These are phyloP conservation scores for Euphorbia tirucalli DNA, from an alignment of 345 rosid species.

Conservation along the genomic window DNA sequence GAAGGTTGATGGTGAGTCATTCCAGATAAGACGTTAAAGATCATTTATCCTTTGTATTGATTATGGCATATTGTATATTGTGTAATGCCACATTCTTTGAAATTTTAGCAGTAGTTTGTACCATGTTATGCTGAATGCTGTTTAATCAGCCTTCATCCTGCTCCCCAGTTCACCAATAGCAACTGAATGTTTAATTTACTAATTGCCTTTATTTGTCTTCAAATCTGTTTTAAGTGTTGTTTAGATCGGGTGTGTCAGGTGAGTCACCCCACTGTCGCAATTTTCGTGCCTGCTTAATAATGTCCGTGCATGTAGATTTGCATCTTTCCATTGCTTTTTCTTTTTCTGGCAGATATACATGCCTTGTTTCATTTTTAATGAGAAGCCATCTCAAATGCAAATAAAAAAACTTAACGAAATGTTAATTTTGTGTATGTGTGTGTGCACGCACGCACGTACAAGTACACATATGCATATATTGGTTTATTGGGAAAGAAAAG, in stretches of 20 bases:
- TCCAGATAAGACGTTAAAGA: conserved; percentile 4
- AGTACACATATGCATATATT: too few relatives aligned
- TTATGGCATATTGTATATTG: not conserved
- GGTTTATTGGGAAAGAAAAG: not conserved
- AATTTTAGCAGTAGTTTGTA: not conserved
- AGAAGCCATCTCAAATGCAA: not conserved
- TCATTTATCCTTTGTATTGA: not conserved
- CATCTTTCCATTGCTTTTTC: too few relatives aligned
- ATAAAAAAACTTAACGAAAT: not conserved
- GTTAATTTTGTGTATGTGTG: not conserved
- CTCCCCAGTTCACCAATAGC: not conserved
- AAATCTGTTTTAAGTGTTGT: not conserved
- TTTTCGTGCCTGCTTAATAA: not conserved
- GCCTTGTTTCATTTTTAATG: too few relatives aligned
- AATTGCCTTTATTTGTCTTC: not conserved
- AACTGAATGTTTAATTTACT: not conserved
- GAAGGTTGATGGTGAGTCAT: conserved; percentile 69
- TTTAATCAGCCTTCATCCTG: not conserved
- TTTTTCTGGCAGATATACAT: too few relatives aligned
- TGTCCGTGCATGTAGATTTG: not conserved
- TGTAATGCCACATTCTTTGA: not conserved
- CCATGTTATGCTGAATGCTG: not conserved
- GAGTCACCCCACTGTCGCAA: not conserved
- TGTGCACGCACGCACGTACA: not conserved
- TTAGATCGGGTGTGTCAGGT: not conserved